Evolutionary conservation across 2,329 filamentous ascomycete genomes (phyloP).

Genomic region (Exophiala sp.): DNA sequence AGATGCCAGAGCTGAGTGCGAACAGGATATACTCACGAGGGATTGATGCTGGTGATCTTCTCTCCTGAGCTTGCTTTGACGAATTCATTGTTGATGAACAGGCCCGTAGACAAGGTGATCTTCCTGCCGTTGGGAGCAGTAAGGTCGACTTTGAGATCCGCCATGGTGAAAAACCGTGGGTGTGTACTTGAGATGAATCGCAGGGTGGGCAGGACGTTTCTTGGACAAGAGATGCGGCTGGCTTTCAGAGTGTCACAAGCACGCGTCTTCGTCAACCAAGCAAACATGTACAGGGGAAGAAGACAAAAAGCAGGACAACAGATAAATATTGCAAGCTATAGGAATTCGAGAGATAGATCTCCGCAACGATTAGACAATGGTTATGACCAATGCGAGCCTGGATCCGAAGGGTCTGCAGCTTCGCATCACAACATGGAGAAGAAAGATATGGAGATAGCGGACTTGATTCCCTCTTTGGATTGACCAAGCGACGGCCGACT

Average conservation of each 20-base stretch:
- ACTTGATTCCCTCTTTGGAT: not conserved
- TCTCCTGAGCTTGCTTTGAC: slow-evolving; percentile 60
- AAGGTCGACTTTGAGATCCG: slow-evolving; percentile 48
- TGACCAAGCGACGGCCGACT: too few relatives aligned
- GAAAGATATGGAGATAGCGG: not conserved
- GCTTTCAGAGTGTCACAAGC: not conserved
- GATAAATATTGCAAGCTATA: not conserved
- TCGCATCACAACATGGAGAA: too few relatives aligned
- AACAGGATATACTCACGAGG: slow-evolving; percentile 37
- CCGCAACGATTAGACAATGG: too few relatives aligned
- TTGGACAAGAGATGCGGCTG: not conserved
- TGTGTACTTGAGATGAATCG: not conserved
- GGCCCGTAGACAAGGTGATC: slow-evolving; percentile 66
- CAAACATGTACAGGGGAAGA: not conserved
- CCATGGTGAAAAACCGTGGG: slow-evolving; percentile 31
- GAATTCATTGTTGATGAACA: slow-evolving; percentile 81
- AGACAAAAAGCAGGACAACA: not conserved
- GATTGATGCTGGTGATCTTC: slow-evolving; percentile 63
- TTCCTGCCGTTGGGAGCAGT: slow-evolving; percentile 69
- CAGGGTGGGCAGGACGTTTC: not conserved
- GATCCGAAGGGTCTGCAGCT: too few relatives aligned
- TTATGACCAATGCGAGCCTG: too few relatives aligned
- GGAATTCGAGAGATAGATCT: not conserved
- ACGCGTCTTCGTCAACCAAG: not conserved
- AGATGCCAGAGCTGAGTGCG: slow-evolving; percentile 39